Base-by-base conservation (phyloP, 1,284 basidiomycete species). In the Cronartium ribicola region DNA sequence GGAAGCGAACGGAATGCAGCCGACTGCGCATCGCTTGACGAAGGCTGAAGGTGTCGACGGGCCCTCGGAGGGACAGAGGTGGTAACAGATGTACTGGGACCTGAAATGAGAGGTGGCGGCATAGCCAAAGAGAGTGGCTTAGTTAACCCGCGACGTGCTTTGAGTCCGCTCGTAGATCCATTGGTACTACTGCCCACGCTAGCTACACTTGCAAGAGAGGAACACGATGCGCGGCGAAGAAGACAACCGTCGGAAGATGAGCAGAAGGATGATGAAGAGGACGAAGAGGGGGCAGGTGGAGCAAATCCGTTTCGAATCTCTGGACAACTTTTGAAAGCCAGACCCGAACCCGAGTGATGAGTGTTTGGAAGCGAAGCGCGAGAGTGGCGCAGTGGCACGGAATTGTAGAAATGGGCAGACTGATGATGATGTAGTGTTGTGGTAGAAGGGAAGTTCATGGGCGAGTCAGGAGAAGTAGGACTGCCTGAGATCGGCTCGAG, bases 141-240 rank as follows among this genome's bases (percentile, higher is more conserved):
- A 40, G 63, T 73, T 37, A 64, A 66, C 29, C 73, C 73, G 2
- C 67, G 62, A 46, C 73, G 73, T 11, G 66, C 66, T 37, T 75
- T 75, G 39, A 75, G 61, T 29, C 66, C 55, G 41, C 55, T 66
- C 14, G 20, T 43, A 17, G 48, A 57, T 55, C 51, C 51, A 20
- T 55, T 55, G n/a, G n/a, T n/a, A 22, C 44, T 51, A 22, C 69
- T 65, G 10, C 22, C 76, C 62, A 60, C 78, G 67, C 79, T 77
- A 43, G 79, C 78, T 20, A 78, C 76, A 68, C 78, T 73, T n/a
- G 78, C 78, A 48, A 78, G 77, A 46, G 77, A 78, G 51, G 76
- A 76, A 69, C 59, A 76, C 17, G 71, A 65, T 8, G 75, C 74
- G 10, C 74, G 76, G 29, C 44, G 66, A 22, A 69, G 57, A 41